Conservation (phyloP, 352 stramenopile species). For the Globisporangium acanthophoron region DNA sequence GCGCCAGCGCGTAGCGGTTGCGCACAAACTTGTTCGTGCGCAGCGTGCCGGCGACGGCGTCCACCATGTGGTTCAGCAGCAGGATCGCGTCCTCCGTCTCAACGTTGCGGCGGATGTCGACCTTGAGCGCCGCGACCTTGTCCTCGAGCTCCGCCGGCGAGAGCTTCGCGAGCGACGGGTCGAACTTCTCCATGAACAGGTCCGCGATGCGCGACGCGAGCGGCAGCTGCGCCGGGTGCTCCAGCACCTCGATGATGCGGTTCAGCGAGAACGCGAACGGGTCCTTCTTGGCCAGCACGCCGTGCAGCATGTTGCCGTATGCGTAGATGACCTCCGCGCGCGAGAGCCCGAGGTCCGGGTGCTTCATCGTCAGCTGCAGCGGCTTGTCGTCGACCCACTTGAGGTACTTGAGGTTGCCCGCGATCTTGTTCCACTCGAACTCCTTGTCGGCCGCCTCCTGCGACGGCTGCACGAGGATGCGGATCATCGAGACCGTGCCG, state of each 20-base stretch:
- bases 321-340: constrained; percentile 94
- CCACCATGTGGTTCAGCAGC: constrained; percentile 73
- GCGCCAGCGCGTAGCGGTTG: constrained; percentile 74
- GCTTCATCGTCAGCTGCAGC: constrained; percentile 67
- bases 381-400: constrained; percentile 85
- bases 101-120: constrained; percentile 69
- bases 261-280: constrained; percentile 92
- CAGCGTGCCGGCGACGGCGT: constrained; percentile 67
- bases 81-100: constrained; percentile 69
- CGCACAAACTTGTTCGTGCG: constrained; percentile 82
- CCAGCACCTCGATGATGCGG: constrained; percentile 92
- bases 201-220: constrained; percentile 92
- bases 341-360: constrained; percentile 89
- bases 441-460: constrained; percentile 45
- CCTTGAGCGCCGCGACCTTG: constrained; percentile 47
- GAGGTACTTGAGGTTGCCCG: constrained; percentile 85
- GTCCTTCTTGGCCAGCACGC: constrained; percentile 92
- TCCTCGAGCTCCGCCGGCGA: constrained; percentile 39
- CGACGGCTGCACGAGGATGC: constrained; percentile 73
- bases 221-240: constrained; percentile 86
- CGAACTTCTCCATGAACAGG: constrained; percentile 91
- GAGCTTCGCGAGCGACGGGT: constrained; percentile 43
- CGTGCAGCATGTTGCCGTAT: constrained; percentile 94
- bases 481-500: constrained; percentile 71
- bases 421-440: constrained; percentile 82